A percentile compares a stretch with the other conserved stretches of the same genome.
Evolutionary conservation across 805 yeast genomes (phyloP).

Genomic region (Wickerhamiella cacticola): DNA sequence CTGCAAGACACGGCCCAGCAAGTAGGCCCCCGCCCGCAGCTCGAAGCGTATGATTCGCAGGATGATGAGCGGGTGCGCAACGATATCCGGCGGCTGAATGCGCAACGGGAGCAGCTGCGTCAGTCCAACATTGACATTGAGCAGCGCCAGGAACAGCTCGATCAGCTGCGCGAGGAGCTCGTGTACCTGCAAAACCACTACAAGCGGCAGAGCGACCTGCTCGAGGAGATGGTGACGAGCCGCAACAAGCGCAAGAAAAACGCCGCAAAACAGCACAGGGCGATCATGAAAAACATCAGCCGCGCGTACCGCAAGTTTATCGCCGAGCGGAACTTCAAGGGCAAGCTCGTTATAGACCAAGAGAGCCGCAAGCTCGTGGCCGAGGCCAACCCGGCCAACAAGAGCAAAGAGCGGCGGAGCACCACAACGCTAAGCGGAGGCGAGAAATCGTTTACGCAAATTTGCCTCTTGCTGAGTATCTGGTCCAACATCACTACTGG

Average conservation of each 20-base stretch:
- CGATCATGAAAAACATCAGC: neutral
- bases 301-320: neutral
- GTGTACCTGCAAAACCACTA: neutral
- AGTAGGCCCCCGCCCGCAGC: neutral
- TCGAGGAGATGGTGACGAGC: neutral
- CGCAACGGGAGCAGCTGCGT: neutral
- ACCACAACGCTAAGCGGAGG: conserved; percentile 91
- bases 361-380: conserved; percentile 23
- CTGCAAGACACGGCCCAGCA: neutral
- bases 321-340: conserved; percentile 41
- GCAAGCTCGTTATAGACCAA: conserved; percentile 55
- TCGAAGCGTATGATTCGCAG: neutral
- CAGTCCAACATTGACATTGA: conserved; percentile 2
- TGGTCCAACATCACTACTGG: conserved; percentile 89
- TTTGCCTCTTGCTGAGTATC: conserved; percentile 72
- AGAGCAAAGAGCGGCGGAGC: conserved; percentile 35
- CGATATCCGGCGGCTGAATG: neutral
- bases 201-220: neutral
- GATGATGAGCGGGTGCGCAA: neutral
- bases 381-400: conserved; percentile 20
- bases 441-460: conserved; percentile 87
- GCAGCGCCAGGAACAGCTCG: conserved; percentile 5
- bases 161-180: conserved; percentile 1
- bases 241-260: neutral
- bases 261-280: neutral